Percentiles rank a stretch among this genome's conserved stretches.
phyloP scores from a whole-genome alignment of 2,329 filamentous ascomycete species.

The Aureobasidium sp. region DNA sequence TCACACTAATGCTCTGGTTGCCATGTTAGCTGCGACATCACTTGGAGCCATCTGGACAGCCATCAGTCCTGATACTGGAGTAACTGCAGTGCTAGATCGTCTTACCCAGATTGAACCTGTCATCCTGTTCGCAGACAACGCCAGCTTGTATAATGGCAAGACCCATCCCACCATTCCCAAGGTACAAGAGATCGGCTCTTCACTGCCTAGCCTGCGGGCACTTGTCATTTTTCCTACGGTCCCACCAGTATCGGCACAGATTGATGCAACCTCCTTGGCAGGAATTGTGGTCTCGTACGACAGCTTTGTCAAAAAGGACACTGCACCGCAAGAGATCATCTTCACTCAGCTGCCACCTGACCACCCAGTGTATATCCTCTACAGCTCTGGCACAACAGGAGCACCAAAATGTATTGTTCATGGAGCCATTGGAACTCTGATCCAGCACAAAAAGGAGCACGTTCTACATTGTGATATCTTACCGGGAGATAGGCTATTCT shows the following conservation, averaged over 20 bases:
- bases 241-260: constrained; percentile 1
- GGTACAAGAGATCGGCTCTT: constrained; percentile 65
- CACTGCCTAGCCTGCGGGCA: constrained; percentile 58
- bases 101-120: constrained; percentile 77
- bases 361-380: constrained; percentile 89
- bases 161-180: constrained; percentile 75
- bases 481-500: constrained; percentile 69
- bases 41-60: constrained; percentile 89
- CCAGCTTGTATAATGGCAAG: constrained; percentile 84
- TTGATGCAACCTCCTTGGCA: constrained; percentile 16
- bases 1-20: constrained; percentile 77
- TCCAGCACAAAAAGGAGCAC: constrained; percentile 98
- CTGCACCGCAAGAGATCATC: constrained; percentile 19
- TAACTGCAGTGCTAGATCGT: constrained; percentile 83
- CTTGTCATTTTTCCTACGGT: constrained; percentile 59
- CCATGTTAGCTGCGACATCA: constrained; percentile 76
- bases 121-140: constrained; percentile 81
- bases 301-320: constrained; percentile 36
- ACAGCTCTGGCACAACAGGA: constrained; percentile 84
- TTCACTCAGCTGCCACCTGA: constrained; percentile 78
- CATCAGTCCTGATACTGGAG: constrained; percentile 86
- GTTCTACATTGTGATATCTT: constrained; percentile 76
- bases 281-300: constrained; percentile 32
- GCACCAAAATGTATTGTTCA: constrained; percentile 91
- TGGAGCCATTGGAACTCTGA: constrained; percentile 77